These are phyloP conservation scores for Leucocoprinus leucothites DNA, from an alignment of 768 basidiomycete species.

Conservation along the genomic window DNA sequence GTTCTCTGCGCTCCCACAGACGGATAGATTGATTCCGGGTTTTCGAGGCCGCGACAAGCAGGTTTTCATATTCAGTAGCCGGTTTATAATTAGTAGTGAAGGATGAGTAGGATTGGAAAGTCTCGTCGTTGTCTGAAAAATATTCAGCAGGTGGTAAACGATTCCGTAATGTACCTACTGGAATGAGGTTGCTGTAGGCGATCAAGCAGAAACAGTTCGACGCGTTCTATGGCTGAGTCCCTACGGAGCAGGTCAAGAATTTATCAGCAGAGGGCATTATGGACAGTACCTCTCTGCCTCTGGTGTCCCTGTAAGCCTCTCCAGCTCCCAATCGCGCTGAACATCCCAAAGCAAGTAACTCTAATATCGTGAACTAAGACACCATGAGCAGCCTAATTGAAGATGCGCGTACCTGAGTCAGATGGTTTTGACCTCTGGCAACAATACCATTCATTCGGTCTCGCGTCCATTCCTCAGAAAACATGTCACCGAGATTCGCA, in stretches of 20 bases:
- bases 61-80: constrained; percentile 69
- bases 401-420: constrained; percentile 50
- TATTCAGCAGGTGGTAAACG: neutral
- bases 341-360: constrained; percentile 70
- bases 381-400: neutral
- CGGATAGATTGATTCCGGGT: constrained; percentile 57
- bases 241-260: constrained; percentile 27
- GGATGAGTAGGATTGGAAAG: constrained; percentile 81
- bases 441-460: constrained; percentile 51
- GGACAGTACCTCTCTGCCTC: constrained; percentile 42
- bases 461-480: constrained; percentile 62
- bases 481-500: constrained; percentile 52
- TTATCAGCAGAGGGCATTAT: neutral
- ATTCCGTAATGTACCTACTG: constrained; percentile 35
- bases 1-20: constrained; percentile 61
- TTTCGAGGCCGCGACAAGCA: constrained; percentile 78
- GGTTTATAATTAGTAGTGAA: constrained; percentile 83
- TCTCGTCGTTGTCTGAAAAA: constrained; percentile 67
- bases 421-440: constrained; percentile 53
- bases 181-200: constrained; percentile 78
- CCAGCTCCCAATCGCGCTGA: constrained; percentile 73
- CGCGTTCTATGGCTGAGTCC: constrained; percentile 37
- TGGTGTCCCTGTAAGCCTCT: constrained; percentile 49
- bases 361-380: constrained; percentile 32
- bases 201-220: constrained; percentile 58